These are phyloP conservation scores for Penicillium ochrochloron DNA, from an alignment of 495 filamentous ascomycete species.

Conservation along the genomic window DNA sequence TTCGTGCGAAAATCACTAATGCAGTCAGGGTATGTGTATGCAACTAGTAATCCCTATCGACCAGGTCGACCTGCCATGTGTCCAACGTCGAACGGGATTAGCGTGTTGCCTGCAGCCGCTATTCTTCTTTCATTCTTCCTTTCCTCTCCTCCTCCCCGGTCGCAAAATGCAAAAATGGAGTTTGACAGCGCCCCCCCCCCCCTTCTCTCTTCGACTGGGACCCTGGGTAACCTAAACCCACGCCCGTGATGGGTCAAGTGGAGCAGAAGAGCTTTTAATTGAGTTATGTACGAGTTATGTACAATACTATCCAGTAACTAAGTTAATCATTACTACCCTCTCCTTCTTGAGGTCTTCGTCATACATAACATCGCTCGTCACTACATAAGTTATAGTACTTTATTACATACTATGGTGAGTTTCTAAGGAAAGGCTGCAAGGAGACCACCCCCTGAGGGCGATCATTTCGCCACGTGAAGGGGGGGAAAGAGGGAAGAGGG, in stretches of 20 bases:
- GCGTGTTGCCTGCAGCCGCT: constrained; percentile 16
- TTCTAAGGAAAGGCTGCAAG: background rate
- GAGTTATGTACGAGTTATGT: background rate
- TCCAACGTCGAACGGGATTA: constrained; percentile 20
- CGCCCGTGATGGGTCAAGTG: background rate
- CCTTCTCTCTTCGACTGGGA: background rate
- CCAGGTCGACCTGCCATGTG: constrained; percentile 22
- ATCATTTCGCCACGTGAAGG: constrained; percentile 13
- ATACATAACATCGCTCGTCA: background rate
- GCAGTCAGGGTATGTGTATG: background rate
- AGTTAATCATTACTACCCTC: background rate
- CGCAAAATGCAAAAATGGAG: constrained; percentile 15
- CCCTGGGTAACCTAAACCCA: constrained; percentile 5
- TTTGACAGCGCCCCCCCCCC: constrained; percentile 9
- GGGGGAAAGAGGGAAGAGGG: background rate
- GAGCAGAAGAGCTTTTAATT: background rate
- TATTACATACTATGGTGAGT: background rate
- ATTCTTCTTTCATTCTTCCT: constrained; percentile 9
- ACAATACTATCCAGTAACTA: too few relatives aligned
- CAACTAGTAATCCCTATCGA: constrained; percentile 5
- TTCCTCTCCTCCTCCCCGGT: constrained; percentile 10
- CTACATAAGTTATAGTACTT: too few relatives aligned
- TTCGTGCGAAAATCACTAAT: background rate
- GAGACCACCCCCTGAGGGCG: constrained; percentile 9
- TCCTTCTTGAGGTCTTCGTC: background rate